Conservation (phyloP, 768 basidiomycete species). For the Tricholoma furcatifolium region DNA sequence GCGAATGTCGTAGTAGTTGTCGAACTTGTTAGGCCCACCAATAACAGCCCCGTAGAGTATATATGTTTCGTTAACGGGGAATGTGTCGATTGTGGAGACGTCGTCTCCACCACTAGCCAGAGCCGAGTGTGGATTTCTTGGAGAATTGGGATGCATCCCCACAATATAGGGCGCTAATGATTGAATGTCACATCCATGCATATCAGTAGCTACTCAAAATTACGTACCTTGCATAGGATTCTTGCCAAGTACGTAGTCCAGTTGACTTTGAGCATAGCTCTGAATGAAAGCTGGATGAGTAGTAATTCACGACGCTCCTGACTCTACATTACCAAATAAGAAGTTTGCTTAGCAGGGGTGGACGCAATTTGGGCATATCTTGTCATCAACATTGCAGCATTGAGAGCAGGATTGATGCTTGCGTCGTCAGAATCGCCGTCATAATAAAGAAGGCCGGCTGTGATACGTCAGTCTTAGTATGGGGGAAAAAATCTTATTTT, state of each 20-base stretch:
- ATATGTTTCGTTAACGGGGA: constrained; percentile 69
- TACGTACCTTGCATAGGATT: constrained; percentile 83
- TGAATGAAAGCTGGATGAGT: constrained; percentile 23
- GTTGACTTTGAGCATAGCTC: constrained; percentile 73
- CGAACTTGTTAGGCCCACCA: constrained; percentile 79
- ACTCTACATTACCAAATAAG: constrained; percentile 52
- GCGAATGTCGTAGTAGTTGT: constrained; percentile 81
- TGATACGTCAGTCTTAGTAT: neutral
- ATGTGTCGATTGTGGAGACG: constrained; percentile 65
- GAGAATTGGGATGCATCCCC: constrained; percentile 88
- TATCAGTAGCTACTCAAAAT: neutral
- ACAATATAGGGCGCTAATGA: constrained; percentile 76
- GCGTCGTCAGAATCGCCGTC: constrained; percentile 80
- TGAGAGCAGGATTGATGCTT: constrained; percentile 83
- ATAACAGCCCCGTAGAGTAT: constrained; percentile 86
- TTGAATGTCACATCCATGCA: neutral
- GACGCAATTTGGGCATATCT: constrained; percentile 78
- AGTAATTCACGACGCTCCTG: constrained; percentile 8
- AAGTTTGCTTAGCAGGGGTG: constrained; percentile 48
- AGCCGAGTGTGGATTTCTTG: constrained; percentile 87
- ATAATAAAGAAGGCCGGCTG: constrained; percentile 82
- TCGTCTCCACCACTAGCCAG: constrained; percentile 83
- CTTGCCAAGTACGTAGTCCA: constrained; percentile 81
- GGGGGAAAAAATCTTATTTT: neutral
- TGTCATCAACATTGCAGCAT: constrained; percentile 79